These are phyloP conservation scores for Elsinoe ampelina DNA, from an alignment of 2,329 filamentous ascomycete species.

Conservation along the genomic window DNA sequence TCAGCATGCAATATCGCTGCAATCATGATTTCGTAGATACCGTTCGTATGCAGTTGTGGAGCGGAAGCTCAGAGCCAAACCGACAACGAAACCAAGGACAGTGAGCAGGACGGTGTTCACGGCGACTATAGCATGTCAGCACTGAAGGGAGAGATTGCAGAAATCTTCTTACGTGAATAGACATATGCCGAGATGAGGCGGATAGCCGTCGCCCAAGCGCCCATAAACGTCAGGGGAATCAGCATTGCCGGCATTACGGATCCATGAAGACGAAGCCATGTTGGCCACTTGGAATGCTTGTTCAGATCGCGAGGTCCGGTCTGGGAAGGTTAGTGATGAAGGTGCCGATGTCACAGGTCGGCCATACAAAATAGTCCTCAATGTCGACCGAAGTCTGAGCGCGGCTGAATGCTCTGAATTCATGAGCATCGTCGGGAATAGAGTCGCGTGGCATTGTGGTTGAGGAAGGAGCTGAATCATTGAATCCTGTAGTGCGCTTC, in stretches of 20 bases:
- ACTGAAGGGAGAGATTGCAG: background rate
- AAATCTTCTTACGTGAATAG: slow-evolving; percentile 22
- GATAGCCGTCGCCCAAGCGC: slow-evolving; percentile 56
- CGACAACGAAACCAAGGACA: slow-evolving; percentile 72
- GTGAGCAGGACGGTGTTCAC: slow-evolving; percentile 63
- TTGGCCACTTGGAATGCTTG: slow-evolving; percentile 67
- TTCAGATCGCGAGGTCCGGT: slow-evolving; percentile 57
- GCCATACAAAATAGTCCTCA: slow-evolving; percentile 22
- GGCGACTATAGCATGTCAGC: slow-evolving; percentile 30
- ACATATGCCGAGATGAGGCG: slow-evolving; percentile 46
- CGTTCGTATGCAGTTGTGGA: slow-evolving; percentile 70
- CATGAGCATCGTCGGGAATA: slow-evolving; percentile 5
- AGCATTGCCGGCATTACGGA: slow-evolving; percentile 67
- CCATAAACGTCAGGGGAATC: slow-evolving; percentile 55
- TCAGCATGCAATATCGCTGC: background rate
- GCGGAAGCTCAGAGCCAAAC: slow-evolving; percentile 67
- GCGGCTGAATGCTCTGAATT: slow-evolving; percentile 2
- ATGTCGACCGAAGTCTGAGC: slow-evolving; percentile 21
- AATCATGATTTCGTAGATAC: background rate
- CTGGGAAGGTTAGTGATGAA: background rate
- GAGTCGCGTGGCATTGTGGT: slow-evolving; percentile 4
- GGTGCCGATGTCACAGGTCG: background rate
- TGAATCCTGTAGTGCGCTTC: background rate
- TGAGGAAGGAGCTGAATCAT: background rate
- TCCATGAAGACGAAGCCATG: slow-evolving; percentile 66